A percentile compares a stretch with the other conserved stretches of the same genome.
phyloP scores from a whole-genome alignment of 1,284 basidiomycete species.

The Mrakiaceae sp. region DNA sequence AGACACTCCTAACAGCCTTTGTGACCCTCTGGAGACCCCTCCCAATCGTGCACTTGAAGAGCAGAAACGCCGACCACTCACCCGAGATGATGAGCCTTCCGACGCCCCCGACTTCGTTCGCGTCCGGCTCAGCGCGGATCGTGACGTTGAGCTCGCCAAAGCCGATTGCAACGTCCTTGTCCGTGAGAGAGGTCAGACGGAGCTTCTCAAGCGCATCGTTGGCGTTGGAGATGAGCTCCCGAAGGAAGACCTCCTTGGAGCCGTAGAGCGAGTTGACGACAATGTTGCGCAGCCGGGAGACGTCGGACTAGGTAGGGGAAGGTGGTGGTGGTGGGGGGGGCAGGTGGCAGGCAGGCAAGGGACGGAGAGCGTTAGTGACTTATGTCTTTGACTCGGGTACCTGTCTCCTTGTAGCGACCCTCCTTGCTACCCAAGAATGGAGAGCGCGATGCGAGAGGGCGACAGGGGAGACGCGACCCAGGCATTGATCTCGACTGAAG shows the following conservation, averaged over 20 bases:
- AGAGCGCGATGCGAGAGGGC: too few relatives aligned
- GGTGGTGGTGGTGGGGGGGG: background rate
- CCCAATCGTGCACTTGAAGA: background rate
- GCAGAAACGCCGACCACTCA: background rate
- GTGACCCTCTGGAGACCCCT: background rate
- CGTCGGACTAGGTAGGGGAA: background rate
- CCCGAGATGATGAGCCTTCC: conserved; percentile 11
- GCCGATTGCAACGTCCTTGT: conserved; percentile 38
- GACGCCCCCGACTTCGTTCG: conserved; percentile 5
- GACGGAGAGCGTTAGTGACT: too few relatives aligned
- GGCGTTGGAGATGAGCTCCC: conserved; percentile 85
- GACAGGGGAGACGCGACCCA: too few relatives aligned
- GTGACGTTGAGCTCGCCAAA: conserved; percentile 14
- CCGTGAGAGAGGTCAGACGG: conserved; percentile 68
- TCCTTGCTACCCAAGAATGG: too few relatives aligned
- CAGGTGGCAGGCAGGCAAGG: too few relatives aligned
- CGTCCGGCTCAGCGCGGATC: conserved; percentile 7
- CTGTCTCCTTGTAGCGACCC: too few relatives aligned
- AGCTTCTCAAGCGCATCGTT: conserved; percentile 93
- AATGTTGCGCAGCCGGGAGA: conserved; percentile 14
- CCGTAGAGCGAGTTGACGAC: conserved; percentile 23
- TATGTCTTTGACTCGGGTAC: too few relatives aligned
- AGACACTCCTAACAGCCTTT: too few relatives aligned
- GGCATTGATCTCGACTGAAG: too few relatives aligned
- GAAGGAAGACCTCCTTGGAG: conserved; percentile 76